Base-by-base conservation (phyloP, 2,329 filamentous ascomycete genomes). In the Colletotrichum melonis region DNA sequence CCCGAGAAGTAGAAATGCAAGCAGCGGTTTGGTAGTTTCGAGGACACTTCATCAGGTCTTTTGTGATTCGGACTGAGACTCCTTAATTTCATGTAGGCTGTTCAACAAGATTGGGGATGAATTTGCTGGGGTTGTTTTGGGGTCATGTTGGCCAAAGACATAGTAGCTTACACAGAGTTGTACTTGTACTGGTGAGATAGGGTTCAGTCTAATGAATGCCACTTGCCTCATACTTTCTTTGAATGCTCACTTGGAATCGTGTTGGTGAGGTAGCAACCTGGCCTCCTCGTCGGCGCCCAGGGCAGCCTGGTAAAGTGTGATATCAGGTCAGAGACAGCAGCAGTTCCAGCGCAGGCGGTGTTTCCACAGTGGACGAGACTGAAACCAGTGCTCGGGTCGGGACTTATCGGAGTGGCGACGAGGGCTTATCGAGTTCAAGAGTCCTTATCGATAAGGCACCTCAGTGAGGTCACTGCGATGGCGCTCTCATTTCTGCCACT, bases 321-420 rank as follows among this genome's bases (percentile, higher is more conserved):
- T 42, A 19, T 3, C 28, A 8, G 52, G 19, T 28, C 7, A 52
- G 24, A 57, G 26, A 49, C 32, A 66, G 28, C 14, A 8, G 30
- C 4, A 26, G 30, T 24, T 64, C 54, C 54, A 52, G 46, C 28
- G 67, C 62, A 26, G 19, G 16, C 63, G 22, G 52, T 26, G 65
- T 65, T 59, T 66, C 67, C 67, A 73, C 62, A 59, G 35, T 54
- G 46, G 72, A 62, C 55, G 22, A 26, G 28, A 26, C 28, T 72
- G 66, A 59, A 57, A 71, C 62, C 16, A 3, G 28, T 49, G 35
- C n/a, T 14, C 16, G 24, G 8, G 58, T 72, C 72, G 68, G 72
- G 57, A 74, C 72, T 71, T 66, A 71, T 71, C 67, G 71, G 67
- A 73, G 71, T 73, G 70, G 66, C 59, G 24, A 63, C 3, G 3